Evolutionary conservation across 768 basidiomycete genomes (phyloP).

Genomic region (Hirschioporus abietinus): DNA sequence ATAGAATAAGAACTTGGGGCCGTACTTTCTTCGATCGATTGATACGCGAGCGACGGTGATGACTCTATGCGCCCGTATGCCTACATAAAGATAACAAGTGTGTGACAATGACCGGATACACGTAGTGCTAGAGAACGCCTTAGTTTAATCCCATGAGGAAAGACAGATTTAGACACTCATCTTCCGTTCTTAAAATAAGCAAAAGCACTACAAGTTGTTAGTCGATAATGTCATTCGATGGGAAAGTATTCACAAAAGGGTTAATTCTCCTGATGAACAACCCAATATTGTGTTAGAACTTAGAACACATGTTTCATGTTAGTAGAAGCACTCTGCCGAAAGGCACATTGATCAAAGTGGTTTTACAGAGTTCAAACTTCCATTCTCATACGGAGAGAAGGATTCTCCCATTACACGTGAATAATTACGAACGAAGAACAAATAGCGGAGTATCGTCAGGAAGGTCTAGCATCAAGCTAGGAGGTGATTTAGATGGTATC

Average conservation of each 20-base stretch:
- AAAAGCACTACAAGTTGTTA: neutral
- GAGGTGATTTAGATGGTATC: neutral
- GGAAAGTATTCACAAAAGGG: neutral
- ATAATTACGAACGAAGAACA: neutral
- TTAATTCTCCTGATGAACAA: neutral
- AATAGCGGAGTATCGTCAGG: neutral
- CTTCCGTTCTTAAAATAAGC: neutral
- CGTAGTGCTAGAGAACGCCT: neutral
- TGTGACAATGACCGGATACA: neutral
- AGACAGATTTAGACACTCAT: neutral
- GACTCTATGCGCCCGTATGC: no score
- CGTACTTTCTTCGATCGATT: neutral
- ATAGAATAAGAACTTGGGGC: neutral
- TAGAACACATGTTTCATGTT: neutral
- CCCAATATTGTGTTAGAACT: neutral
- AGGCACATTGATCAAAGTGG: neutral
- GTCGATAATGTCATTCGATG: neutral
- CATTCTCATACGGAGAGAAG: neutral
- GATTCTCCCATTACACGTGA: neutral
- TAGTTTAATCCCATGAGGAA: neutral
- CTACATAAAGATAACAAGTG: neutral
- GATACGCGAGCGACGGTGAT: neutral
- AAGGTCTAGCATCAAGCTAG: neutral
- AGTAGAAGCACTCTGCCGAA: neutral
- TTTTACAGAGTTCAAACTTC: neutral